These are phyloP conservation scores for Sporothrix dimorphospora DNA, from an alignment of 2,329 filamentous ascomycete species.

Conservation along the genomic window DNA sequence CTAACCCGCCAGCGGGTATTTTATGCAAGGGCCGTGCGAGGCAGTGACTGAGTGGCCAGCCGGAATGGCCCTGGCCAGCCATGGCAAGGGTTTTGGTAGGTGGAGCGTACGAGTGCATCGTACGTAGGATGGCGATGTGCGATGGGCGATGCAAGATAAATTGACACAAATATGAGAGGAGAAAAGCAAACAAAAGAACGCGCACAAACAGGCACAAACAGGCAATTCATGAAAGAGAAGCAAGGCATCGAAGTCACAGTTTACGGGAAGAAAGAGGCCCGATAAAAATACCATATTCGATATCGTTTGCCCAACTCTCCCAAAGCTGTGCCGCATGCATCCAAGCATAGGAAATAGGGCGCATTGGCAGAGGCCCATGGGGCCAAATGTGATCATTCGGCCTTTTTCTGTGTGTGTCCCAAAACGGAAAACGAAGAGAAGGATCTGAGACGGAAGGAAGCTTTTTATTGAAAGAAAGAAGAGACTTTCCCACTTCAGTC, in stretches of 20 bases:
- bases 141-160: not conserved
- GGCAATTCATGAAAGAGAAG: not conserved
- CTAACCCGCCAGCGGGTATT: constrained; percentile 20
- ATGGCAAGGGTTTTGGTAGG: not conserved
- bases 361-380: not conserved
- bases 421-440: not conserved
- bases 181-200: not conserved
- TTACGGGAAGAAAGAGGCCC: not conserved
- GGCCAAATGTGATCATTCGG: not conserved
- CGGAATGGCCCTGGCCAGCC: not conserved
- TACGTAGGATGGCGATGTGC: not conserved
- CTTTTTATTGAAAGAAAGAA: not conserved
- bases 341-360: not conserved
- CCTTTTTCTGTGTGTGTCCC: not conserved
- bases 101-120: not conserved
- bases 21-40: constrained; percentile 24
- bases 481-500: too few relatives aligned
- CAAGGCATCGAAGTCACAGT: not conserved
- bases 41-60: not conserved
- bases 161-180: not conserved
- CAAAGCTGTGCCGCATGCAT: not conserved
- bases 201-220: not conserved
- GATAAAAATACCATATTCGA: not conserved
- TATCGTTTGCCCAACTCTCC: not conserved
- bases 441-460: not conserved